phyloP scores from a whole-genome alignment of 2,329 filamentous ascomycete species.

The Diaporthe velutina region DNA sequence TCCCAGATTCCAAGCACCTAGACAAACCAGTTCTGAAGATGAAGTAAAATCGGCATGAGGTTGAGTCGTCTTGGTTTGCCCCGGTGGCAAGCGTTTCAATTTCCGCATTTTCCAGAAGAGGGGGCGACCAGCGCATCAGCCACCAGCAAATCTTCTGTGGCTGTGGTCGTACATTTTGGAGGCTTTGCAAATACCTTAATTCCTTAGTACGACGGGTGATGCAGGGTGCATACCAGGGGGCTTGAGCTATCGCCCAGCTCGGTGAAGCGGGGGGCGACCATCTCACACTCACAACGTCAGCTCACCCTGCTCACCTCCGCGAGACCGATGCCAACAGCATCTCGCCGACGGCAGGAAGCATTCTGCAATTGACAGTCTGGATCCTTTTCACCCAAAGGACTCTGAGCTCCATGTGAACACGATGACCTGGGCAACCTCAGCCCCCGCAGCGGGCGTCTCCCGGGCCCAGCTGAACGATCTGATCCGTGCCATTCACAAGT shows the following conservation, averaged over 20 bases:
- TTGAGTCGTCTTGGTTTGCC: background rate
- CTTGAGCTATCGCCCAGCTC: conserved; percentile 13
- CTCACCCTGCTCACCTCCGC: background rate
- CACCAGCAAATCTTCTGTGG: background rate
- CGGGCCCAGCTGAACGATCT: conserved; percentile 48
- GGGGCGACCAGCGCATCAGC: too few species aligned
- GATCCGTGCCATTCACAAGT: conserved; percentile 59
- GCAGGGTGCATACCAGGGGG: conserved; percentile 2
- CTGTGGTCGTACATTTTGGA: background rate
- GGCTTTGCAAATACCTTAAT: conserved; percentile 1
- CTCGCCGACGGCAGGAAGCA: background rate
- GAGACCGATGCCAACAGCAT: background rate
- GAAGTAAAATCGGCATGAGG: background rate
- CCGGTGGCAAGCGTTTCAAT: background rate
- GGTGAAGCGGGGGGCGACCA: background rate
- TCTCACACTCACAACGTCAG: background rate
- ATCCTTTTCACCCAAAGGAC: background rate
- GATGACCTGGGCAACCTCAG: conserved; percentile 16
- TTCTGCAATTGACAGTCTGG: background rate
- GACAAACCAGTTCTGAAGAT: too few species aligned
- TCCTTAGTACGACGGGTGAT: background rate
- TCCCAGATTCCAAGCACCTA: background rate
- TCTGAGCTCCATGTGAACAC: background rate
- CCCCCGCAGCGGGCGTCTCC: conserved; percentile 36
- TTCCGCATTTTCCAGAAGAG: too few species aligned